Conservation (phyloP, 1,284 basidiomycete genomes). For the Boletus albobrunnescens region DNA sequence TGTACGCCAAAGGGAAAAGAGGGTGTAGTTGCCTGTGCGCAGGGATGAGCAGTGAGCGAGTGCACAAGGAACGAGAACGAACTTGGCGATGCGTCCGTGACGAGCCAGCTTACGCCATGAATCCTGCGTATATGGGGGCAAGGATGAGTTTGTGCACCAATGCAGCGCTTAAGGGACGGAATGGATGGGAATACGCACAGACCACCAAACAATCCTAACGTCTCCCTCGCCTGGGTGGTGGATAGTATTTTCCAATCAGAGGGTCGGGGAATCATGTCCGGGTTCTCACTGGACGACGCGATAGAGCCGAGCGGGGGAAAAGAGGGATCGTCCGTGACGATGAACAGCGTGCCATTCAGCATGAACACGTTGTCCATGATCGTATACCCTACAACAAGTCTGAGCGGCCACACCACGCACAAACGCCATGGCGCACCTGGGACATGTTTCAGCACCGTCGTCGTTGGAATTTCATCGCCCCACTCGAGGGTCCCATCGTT, state of each 20-base stretch:
- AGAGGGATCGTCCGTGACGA: slow-evolving; percentile 56
- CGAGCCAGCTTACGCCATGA: slow-evolving; percentile 55
- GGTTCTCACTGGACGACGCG: slow-evolving; percentile 40
- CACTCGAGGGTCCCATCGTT: slow-evolving; percentile 52
- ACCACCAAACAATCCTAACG: slow-evolving; percentile 55
- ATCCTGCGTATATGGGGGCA: slow-evolving; percentile 37
- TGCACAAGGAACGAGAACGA: slow-evolving; percentile 21
- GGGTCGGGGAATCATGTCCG: slow-evolving; percentile 45
- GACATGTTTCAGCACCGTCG: slow-evolving; percentile 51
- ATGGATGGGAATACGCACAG: slow-evolving; percentile 37
- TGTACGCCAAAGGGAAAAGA: slow-evolving; percentile 76
- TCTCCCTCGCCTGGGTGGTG: slow-evolving; percentile 44
- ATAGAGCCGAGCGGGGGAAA: slow-evolving; percentile 52
- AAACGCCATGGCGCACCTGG: slow-evolving; percentile 45
- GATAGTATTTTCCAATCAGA: slow-evolving; percentile 66
- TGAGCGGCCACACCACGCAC: slow-evolving; percentile 4
- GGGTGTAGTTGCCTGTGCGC: slow-evolving; percentile 58
- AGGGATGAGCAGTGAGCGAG: slow-evolving; percentile 1
- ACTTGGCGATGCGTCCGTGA: slow-evolving; percentile 47
- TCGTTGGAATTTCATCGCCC: slow-evolving; percentile 49
- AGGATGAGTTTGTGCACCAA: neutral
- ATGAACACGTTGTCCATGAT: slow-evolving; percentile 74
- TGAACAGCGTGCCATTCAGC: slow-evolving; percentile 62
- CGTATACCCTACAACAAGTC: slow-evolving; percentile 59
- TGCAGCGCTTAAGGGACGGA: neutral